Conservation (phyloP, 2,329 filamentous ascomycete genomes). For the Raffaelea arxii region DNA sequence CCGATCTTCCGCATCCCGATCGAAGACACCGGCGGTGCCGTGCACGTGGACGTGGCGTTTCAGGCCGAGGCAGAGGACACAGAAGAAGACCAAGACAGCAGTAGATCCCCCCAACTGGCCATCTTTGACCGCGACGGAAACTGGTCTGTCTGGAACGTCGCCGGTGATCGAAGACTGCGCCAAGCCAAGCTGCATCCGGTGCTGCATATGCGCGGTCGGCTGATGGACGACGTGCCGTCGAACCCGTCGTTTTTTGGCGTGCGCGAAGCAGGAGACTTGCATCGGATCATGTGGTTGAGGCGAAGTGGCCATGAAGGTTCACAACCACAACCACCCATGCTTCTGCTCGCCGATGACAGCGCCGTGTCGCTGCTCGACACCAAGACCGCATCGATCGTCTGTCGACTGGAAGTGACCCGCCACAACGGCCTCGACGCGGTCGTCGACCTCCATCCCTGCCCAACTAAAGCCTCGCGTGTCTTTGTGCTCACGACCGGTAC, state of each 20-base stretch:
- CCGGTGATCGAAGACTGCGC: conserved; percentile 24
- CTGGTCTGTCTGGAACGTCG: conserved; percentile 60
- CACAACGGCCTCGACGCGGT: conserved; percentile 31
- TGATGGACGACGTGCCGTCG: conserved; percentile 13
- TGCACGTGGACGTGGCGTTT: conserved; percentile 56
- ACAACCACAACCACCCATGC: neutral
- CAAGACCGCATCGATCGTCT: conserved; percentile 5
- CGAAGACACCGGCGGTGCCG: conserved; percentile 40
- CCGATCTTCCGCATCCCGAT: conserved; percentile 43
- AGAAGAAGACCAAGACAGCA: too few species aligned
- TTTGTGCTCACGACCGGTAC: conserved; percentile 48
- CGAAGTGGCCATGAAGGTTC: neutral
- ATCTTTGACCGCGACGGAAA: conserved; percentile 55
- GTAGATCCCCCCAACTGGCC: conserved; percentile 50
- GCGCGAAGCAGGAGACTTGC: conserved; percentile 6
- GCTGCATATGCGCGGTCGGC: conserved; percentile 25
- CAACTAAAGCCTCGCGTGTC: conserved; percentile 34
- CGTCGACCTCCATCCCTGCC: conserved; percentile 44
- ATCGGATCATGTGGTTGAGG: conserved; percentile 9
- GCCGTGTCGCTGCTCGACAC: conserved; percentile 17
- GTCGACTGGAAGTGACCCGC: conserved; percentile 11
- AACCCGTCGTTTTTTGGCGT: neutral
- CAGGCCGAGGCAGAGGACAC: too few species aligned
- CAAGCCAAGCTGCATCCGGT: conserved; percentile 23
- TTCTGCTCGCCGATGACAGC: conserved; percentile 20